Base-by-base conservation (phyloP, 306 rosid genomes). In the Morella rubra region DNA sequence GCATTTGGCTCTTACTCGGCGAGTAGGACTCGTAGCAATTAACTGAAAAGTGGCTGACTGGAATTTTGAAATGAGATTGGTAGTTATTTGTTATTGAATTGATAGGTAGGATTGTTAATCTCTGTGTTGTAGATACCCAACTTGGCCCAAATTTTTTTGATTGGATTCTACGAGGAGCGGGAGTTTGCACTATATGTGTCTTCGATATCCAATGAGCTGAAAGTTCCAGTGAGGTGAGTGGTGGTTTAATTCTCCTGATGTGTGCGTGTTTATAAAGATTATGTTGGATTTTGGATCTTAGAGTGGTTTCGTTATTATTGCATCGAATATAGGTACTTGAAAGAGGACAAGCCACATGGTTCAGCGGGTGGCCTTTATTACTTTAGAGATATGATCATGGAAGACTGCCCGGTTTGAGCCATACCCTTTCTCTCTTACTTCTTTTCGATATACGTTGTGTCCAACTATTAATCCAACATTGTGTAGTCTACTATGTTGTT, bases 121-220 rank as follows among this genome's bases (percentile, higher is more conserved):
- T 65, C 65, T 44, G 53, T 75, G 73, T 51, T 44, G 71, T 83
- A 95, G 99, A 92, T 95, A 79, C 92, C 99, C 47, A 89, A 90
- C 87, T 87, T 95, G 82, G 96, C 90, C 67, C 96, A 92, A 77
- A 92, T 95, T 40, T 83, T 85, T 85, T 93, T 95, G 22, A 74
- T 95, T 81, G 99, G 99, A 70, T 95, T 92, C 86, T 86, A 87
- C 46, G 99, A 92, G 85, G 99, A 95, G 81, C 93, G 97, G n/a
- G 99, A 95, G 19, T 95, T 92, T 2, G 89, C 97, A 24, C 85
- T 95, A 44, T 95, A 92, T 64, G 97, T 91, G 49, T 95, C 99
- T 76, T 92, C 99, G 8, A 87, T 95, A 79, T 95, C 99, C 15
- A 92, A 85, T 82, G 99, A 92, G 87, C 86, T 95, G 88, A 90